Conservation (phyloP, 2,329 filamentous ascomycete genomes). For the Coniella lustricola region DNA sequence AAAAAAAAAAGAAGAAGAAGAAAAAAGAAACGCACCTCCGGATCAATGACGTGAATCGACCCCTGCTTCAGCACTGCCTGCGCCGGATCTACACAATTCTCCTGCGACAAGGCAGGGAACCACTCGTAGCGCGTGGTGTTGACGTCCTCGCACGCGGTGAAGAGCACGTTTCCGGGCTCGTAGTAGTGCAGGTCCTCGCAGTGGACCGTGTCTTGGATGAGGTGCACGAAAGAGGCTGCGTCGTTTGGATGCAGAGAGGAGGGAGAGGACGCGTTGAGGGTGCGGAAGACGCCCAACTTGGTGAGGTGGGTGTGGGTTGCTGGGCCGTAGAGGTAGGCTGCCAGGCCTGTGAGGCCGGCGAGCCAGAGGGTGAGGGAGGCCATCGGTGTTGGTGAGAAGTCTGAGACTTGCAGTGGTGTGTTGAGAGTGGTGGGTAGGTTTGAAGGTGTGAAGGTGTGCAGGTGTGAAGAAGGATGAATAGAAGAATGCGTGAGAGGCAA, state of each 20-base stretch:
- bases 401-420: no score
- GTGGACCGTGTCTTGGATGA: constrained; percentile 44
- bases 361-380: no score
- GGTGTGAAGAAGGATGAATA: no score
- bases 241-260: no score
- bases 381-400: no score
- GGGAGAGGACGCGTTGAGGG: neutral
- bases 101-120: constrained; percentile 42
- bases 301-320: constrained; percentile 5
- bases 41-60: constrained; percentile 46
- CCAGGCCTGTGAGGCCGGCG: constrained; percentile 9
- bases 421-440: no score
- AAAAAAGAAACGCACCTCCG: constrained; percentile 32
- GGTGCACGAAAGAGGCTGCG: no score
- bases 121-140: constrained; percentile 36
- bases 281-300: constrained; percentile 8
- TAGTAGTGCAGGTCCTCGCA: constrained; percentile 58
- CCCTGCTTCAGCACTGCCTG: constrained; percentile 31
- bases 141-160: constrained; percentile 48
- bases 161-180: constrained; percentile 38
- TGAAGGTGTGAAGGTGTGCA: no score
- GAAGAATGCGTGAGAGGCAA: no score
- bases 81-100: constrained; percentile 32
- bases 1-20: no score
- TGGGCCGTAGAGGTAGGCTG: constrained; percentile 11